Evolutionary conservation across 768 basidiomycete species (phyloP).

Genomic region (Paxillus involutus): DNA sequence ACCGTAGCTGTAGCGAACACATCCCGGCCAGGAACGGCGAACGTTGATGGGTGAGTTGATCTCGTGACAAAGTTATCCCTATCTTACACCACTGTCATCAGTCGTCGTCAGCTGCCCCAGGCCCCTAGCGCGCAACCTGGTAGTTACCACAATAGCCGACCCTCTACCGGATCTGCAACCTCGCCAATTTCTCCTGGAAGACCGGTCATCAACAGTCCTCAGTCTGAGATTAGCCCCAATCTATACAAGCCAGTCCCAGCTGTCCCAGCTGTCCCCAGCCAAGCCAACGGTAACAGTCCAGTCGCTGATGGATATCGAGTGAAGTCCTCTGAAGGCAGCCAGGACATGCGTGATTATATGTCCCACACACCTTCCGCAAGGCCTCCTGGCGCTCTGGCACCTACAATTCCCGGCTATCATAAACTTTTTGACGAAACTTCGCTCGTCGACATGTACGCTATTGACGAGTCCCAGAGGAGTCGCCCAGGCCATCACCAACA

Average conservation of each 20-base stretch:
- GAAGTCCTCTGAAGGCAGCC: slow-evolving; percentile 2
- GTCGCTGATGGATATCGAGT: slow-evolving; percentile 5
- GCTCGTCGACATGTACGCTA: slow-evolving; percentile 22
- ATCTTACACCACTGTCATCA: slow-evolving; percentile 6
- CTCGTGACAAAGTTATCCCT: neutral
- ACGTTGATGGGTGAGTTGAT: slow-evolving; percentile 21
- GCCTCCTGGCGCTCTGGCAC: slow-evolving; percentile 29
- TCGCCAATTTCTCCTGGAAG: slow-evolving; percentile 18
- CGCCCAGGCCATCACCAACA: slow-evolving; percentile 23
- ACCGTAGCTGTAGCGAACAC: neutral
- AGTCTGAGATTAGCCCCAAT: slow-evolving; percentile 20
- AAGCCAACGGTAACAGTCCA: slow-evolving; percentile 8
- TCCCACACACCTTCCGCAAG: slow-evolving; percentile 22
- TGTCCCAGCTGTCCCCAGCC: slow-evolving; percentile 25
- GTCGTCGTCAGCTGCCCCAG: slow-evolving; percentile 30
- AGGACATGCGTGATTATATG: slow-evolving; percentile 21
- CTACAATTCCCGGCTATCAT: slow-evolving; percentile 24
- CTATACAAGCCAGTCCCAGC: slow-evolving; percentile 33
- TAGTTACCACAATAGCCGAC: slow-evolving; percentile 11
- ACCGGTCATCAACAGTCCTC: slow-evolving; percentile 5
- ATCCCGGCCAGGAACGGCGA: slow-evolving; percentile 27
- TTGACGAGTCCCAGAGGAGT: slow-evolving; percentile 14
- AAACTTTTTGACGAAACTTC: slow-evolving; percentile 22
- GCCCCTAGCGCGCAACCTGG: slow-evolving; percentile 21
- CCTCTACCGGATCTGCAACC: slow-evolving; percentile 22